Base-by-base conservation (phyloP, 805 yeast genomes). In the Kodamaea neixiangensis region DNA sequence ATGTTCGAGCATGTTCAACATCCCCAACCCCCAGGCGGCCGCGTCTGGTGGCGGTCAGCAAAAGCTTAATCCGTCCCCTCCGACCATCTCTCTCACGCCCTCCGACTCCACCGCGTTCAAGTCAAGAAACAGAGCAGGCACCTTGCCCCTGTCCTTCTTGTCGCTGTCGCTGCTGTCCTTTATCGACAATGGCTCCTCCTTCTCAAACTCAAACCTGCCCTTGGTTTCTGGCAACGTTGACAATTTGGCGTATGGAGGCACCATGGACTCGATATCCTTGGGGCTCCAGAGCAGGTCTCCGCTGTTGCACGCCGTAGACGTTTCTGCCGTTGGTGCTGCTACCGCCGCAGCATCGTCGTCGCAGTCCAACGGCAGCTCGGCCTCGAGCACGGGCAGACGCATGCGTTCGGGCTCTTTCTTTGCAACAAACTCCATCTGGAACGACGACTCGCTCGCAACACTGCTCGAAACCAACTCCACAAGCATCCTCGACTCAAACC, bases 91-190 rank as follows among this genome's bases (percentile, higher is more conserved):
- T 17, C 57, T 67, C 41, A 65, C 72, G 9, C 64, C 69, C 13
- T 62, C 68, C 13, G 52, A 41, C 65, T 65, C 34, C 57, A 51
- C 25, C 53, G 11, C 10, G 10, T 60, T 43, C 17, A 69, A 51
- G 57, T 75, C 58, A 75, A 77, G 94, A 54, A 82, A 87, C 42
- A 77, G 96, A 56, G 87, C 94, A 1, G 94, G 94, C 2, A 88
- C 96, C 11, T 69, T 88, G 44, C 93, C 94, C 7, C 83, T 91
- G 17, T 70, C 85, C 44, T 75, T 84, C 51, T 51, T 64, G 44
- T 57, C 59, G 34, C 48, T 51, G 37, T 49, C 47, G 15, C 45
- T 49, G 33, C 50, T 19, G 42, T 41, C 45, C 5, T 20, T 47
- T 19, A 17, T 46, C 31, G 48, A 39, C 33, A 37, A 19, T 11